A percentile compares a stretch with the other conserved stretches of the same genome.
phyloP scores from a whole-genome alignment of 805 yeast species.

The Teunomyces funiuensis region DNA sequence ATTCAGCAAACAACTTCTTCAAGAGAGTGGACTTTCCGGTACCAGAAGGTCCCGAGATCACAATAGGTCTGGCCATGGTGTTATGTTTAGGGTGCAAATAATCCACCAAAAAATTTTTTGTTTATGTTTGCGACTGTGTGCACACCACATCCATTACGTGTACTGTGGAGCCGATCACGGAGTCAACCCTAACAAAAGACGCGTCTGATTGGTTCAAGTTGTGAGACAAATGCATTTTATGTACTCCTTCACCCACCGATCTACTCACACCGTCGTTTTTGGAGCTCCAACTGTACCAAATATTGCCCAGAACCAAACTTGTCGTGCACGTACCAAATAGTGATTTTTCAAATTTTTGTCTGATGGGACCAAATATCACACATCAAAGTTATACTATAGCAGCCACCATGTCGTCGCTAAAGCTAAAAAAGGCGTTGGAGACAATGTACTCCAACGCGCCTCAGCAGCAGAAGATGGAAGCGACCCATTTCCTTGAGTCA shows the following conservation, averaged over 20 bases:
- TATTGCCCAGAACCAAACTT: background rate
- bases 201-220: background rate
- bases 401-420: constrained; percentile 9
- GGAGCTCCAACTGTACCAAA: background rate
- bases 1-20: constrained; percentile 86
- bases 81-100: background rate
- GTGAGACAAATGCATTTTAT: no score
- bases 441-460: constrained; percentile 46
- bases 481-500: constrained; percentile 60
- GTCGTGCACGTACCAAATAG: background rate
- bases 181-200: background rate
- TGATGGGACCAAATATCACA: background rate
- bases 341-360: background rate
- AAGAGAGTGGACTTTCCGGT: constrained; percentile 94
- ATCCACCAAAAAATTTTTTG: constrained; percentile 1
- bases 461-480: constrained; percentile 48
- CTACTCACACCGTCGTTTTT: no score
- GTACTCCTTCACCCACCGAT: no score
- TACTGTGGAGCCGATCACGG: background rate
- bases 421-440: constrained; percentile 46
- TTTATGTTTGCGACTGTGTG: background rate
- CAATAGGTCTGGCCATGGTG: constrained; percentile 69
- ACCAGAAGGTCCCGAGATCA: constrained; percentile 95
- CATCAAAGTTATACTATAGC: background rate
- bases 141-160: background rate